A percentile compares a stretch with the other conserved stretches of the same genome.
phyloP scores from a whole-genome alignment of 345 rosid genomes.

The Eutrema japonicum region DNA sequence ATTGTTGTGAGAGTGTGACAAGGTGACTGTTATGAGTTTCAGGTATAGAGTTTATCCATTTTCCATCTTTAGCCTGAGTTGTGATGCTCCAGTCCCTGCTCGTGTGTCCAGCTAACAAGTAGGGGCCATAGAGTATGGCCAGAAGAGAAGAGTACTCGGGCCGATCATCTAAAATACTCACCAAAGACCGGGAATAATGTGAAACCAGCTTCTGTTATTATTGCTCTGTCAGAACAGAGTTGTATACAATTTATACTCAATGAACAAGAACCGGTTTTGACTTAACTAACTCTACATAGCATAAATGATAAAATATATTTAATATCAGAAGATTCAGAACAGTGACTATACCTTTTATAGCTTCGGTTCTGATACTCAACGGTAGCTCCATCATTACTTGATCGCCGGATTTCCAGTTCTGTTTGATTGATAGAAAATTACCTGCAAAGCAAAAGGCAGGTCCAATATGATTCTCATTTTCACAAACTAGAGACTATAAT shows the following conservation, averaged over 20 bases:
- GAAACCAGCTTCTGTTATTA: conserved; percentile 1
- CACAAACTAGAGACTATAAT: conserved; percentile 8
- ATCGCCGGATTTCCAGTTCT: conserved; percentile 63
- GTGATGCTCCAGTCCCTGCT: conserved; percentile 71
- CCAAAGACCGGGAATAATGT: not conserved
- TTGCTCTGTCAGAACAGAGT: conserved; percentile 29
- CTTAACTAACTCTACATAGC: not conserved
- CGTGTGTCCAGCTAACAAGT: conserved; percentile 74
- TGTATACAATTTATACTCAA: not conserved
- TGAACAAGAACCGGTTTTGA: not conserved
- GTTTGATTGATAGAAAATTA: conserved; percentile 55
- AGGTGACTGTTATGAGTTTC: conserved; percentile 54
- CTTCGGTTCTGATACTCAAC: conserved; percentile 60
- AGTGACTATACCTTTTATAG: conserved; percentile 62
- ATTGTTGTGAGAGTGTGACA: conserved; percentile 65
- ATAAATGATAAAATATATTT: not conserved
- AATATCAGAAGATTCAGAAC: not conserved
- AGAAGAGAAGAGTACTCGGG: conserved; percentile 67
- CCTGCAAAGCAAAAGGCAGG: conserved; percentile 49
- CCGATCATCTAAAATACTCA: conserved; percentile 66
- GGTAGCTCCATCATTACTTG: conserved; percentile 67
- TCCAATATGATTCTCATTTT: conserved; percentile 20
- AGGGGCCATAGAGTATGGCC: conserved; percentile 91
- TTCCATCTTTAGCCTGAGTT: conserved; percentile 49
- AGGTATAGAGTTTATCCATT: conserved; percentile 70